Base-by-base conservation (phyloP, 2,329 filamentous ascomycete species). In the Fusarium sp. region DNA sequence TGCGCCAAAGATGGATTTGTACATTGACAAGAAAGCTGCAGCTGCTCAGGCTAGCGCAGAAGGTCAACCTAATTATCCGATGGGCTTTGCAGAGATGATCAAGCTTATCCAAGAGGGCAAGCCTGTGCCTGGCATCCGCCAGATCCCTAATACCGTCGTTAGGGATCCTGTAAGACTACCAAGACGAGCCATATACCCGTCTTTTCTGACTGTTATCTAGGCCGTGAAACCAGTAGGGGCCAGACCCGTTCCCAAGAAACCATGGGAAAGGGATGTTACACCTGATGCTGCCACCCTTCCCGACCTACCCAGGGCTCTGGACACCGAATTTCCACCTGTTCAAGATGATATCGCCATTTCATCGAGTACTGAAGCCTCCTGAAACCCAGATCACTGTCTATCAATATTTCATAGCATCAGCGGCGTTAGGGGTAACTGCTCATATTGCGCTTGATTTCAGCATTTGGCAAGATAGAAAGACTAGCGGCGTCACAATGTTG, bases 61-160 rank as follows among this genome's bases (percentile, higher is more conserved):
- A 36, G 78, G 77, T 34, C 81, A 85, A 41, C 90, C 92, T 34
- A 85, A 86, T 1, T 96, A 96, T 70, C 93, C 93, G 4, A 88
- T 88, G 44, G 89, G 88, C 1, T 97, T 97, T 75, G 89, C 91
- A 7, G 88, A 94, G 65, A 92, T 97, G 61, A 89, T 96, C 52
- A 90, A 92, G 70, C 85, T 96, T 51, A 91, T 97, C 50, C 91
- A 91, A 24, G 88, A 87, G 26, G 92, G 92, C 49, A 88, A 92
- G 68, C 89, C 91, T 0, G 90, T 97, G 39, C 92, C 93, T 1
- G 93, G 93, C 1, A 96, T 97, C 71, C 88, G 88, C 67, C 87
- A 96, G 63, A 94, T 97, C 49, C 92, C 93, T 5, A 86, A 92
- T 66, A 95, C 89, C 0, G 81, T 97, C 6, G 81, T 93, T 19